Evolutionary conservation across 2,329 filamentous ascomycete species (phyloP).

Genomic region (Coniella lustricola): DNA sequence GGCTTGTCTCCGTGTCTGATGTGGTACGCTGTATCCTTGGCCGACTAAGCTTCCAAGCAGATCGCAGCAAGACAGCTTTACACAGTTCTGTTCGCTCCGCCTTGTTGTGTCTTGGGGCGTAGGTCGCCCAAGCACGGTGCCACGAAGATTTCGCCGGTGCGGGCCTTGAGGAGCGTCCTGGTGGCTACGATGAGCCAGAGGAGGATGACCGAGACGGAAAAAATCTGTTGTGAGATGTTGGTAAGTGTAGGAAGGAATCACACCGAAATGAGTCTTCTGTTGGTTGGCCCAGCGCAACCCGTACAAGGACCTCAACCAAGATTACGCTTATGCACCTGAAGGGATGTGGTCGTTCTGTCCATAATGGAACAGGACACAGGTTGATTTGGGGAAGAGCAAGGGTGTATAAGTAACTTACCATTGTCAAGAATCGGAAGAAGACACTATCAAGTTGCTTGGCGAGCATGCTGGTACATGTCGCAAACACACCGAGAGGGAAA

Average conservation of each 20-base stretch:
- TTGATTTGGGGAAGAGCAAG: not conserved
- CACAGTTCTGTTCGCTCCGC: not conserved
- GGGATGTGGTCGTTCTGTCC: no score
- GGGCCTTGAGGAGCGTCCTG: conserved; percentile 30
- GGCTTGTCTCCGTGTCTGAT: no score
- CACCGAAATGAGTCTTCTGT: no score
- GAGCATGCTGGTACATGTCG: conserved; percentile 33
- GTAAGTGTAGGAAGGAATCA: no score
- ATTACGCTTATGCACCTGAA: no score
- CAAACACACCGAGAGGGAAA: conserved; percentile 32
- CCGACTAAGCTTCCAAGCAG: no score
- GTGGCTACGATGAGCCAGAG: conserved; percentile 36
- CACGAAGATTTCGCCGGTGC: conserved; percentile 37
- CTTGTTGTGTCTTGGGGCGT: conserved; percentile 12
- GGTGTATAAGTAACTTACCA: not conserved
- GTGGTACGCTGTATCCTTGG: not conserved
- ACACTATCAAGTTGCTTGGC: conserved; percentile 34
- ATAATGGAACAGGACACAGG: not conserved
- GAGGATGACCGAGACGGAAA: conserved; percentile 33
- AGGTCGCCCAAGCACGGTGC: conserved; percentile 34
- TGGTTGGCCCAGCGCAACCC: no score
- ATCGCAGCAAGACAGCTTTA: no score
- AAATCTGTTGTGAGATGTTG: conserved; percentile 24
- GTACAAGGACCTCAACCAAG: no score
- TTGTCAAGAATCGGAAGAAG: conserved; percentile 33